phyloP scores from a whole-genome alignment of 371 early-diverging fungal species.

The Mucor lusitanicus region DNA sequence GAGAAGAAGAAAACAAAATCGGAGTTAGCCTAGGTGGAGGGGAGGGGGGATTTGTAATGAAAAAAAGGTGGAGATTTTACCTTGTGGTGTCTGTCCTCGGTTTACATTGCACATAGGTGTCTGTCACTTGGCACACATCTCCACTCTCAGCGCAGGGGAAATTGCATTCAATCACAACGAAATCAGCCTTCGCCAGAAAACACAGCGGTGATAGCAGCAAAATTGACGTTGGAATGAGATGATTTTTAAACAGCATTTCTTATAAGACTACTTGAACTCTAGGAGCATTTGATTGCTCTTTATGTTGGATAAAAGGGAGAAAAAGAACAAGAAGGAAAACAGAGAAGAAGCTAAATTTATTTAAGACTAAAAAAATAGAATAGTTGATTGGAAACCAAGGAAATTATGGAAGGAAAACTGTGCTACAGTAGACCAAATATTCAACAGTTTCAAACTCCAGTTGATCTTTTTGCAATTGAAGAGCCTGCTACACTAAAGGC shows the following conservation, averaged over 20 bases:
- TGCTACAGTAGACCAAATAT: constrained; percentile 19
- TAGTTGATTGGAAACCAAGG: constrained; percentile 9
- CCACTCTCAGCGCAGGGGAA: constrained; percentile 15
- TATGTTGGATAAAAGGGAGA: neutral
- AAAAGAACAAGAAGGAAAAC: neutral
- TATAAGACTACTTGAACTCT: neutral
- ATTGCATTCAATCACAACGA: constrained; percentile 20
- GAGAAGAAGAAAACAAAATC: neutral
- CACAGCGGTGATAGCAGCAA: constrained; percentile 2
- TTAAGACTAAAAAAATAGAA: constrained; percentile 2
- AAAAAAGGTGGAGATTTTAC: constrained; percentile 6
- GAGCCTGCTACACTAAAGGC: neutral
- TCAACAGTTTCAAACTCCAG: neutral
- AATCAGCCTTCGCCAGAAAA: neutral
- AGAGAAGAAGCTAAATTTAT: neutral
- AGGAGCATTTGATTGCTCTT: neutral
- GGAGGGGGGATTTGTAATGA: neutral
- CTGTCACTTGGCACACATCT: constrained; percentile 15
- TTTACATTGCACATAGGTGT: constrained; percentile 5
- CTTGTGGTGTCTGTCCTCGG: constrained; percentile 10
- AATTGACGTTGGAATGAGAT: neutral
- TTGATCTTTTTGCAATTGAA: neutral
- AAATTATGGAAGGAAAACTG: constrained; percentile 16
- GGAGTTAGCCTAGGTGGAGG: neutral
- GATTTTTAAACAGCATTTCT: neutral